Evolutionary conservation across 1,139 yeast genomes (phyloP).

Genomic region (Suhomyces terraborum): DNA sequence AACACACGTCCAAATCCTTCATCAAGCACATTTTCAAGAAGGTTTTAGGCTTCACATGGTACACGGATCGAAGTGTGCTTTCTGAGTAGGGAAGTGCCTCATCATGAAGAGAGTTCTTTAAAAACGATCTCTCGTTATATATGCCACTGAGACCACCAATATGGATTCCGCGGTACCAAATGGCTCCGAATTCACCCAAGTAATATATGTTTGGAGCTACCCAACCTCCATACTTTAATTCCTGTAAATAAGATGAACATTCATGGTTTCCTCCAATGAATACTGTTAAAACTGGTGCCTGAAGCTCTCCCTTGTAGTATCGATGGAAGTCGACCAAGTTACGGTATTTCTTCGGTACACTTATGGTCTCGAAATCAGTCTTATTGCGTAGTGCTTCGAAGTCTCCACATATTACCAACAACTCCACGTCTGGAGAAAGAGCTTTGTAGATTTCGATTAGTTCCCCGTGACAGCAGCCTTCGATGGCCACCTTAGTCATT

Average conservation of each 20-base stretch:
- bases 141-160: slow-evolving; percentile 89
- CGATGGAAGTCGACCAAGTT: slow-evolving; percentile 75
- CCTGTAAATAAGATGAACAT: slow-evolving; percentile 73
- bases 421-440: slow-evolving; percentile 46
- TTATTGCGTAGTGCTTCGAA: slow-evolving; percentile 68
- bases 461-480: slow-evolving; percentile 95
- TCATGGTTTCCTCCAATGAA: slow-evolving; percentile 98
- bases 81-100: slow-evolving; percentile 54
- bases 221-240: slow-evolving; percentile 89
- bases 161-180: slow-evolving; percentile 72
- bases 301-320: slow-evolving; percentile 61
- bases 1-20: slow-evolving; percentile 49
- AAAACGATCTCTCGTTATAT: slow-evolving; percentile 50
- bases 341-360: slow-evolving; percentile 57
- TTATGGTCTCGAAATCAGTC: slow-evolving; percentile 66
- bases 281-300: slow-evolving; percentile 76
- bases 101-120: slow-evolving; percentile 17
- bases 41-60: slow-evolving; percentile 73
- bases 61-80: slow-evolving; percentile 55
- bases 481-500: slow-evolving; percentile 57
- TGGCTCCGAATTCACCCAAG: slow-evolving; percentile 74
- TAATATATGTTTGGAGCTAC: slow-evolving; percentile 90
- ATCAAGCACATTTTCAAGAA: slow-evolving; percentile 53
- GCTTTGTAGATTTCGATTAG: slow-evolving; percentile 58
- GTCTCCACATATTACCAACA: slow-evolving; percentile 87